Base-by-base conservation (phyloP, 2,329 filamentous ascomycete genomes). In the Beauveria brongniartii region DNA sequence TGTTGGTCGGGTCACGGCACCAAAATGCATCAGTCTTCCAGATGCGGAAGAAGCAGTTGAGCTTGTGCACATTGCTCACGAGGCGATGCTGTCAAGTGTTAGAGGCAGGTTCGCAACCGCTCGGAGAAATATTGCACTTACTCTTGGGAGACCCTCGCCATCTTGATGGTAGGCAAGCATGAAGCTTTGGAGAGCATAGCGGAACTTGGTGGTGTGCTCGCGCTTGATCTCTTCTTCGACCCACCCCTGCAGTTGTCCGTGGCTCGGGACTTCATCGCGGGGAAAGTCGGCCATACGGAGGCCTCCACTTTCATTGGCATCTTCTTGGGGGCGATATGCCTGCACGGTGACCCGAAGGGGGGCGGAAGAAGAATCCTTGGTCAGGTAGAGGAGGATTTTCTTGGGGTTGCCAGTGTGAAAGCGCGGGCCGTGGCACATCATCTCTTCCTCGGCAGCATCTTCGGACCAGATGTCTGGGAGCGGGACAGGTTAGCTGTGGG, bases 11-110 rank as follows among this genome's bases (percentile, higher is more conserved):
- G 61, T 73, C 73, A 24, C 70, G 70, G 65, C 73, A 79, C 65
- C 70, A 73, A 63, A 81, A 79, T 1, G 70, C 70, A 7, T 71
- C 68, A 20, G 75, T 74, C 61, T 74, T 75, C 77, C 75, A 81
- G 63, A 81, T 78, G 63, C 72, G 75, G 67, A 80, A 81, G 71
- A 80, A 77, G 69, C 77, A 80, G 64, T 76, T 77, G 71, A 81
- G 74, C 55, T 72, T 71, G 63, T 78, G 75, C 43, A 80, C 76
- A 63, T 76, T 75, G 51, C 67, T 69, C 18, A 79, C 73, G 30
- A 80, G 71, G 30, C 72, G 69, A 63, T 75, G 71, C 77, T 79
- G 24, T 9, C 5, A 40, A 16, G 5, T 18, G 50, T 60, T n/a
- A 60, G 41, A 6, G n/a, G 22, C 26, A 22, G 14, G n/a, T 26